A percentile compares a stretch with the other conserved stretches of the same genome.
Evolutionary conservation across 1,139 yeast genomes (phyloP).

Genomic region (Martiniozyma asiatica): DNA sequence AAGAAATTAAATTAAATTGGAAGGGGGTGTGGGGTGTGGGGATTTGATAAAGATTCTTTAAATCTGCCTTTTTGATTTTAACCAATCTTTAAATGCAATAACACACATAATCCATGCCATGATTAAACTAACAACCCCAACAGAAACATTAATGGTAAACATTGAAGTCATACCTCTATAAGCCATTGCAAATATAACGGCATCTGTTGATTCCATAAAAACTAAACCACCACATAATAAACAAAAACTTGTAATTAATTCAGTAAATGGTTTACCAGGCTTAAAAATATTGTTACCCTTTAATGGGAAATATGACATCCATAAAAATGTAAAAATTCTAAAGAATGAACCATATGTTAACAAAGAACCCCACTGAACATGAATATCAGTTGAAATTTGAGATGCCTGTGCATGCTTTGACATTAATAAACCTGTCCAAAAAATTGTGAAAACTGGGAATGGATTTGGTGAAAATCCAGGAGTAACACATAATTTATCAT

Average conservation of each 20-base stretch:
- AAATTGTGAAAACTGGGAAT: slow-evolving; percentile 83
- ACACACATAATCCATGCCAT: slow-evolving; percentile 85
- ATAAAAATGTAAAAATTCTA: slow-evolving; percentile 55
- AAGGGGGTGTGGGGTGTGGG: too few relatives aligned
- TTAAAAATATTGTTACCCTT: slow-evolving; percentile 13
- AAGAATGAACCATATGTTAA: slow-evolving; percentile 68
- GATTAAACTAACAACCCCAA: slow-evolving; percentile 66
- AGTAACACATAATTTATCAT: slow-evolving; percentile 27
- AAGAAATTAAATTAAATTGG: too few relatives aligned
- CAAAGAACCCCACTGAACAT: slow-evolving; percentile 84
- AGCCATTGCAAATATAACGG: slow-evolving; percentile 70
- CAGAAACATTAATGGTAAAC: slow-evolving; percentile 80
- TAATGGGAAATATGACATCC: slow-evolving; percentile 43
- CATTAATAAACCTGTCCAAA: slow-evolving; percentile 97
- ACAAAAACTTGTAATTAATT: slow-evolving; percentile 64
- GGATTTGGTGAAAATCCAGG: slow-evolving; percentile 85
- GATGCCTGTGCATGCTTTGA: slow-evolving; percentile 88
- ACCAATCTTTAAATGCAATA: slow-evolving; percentile 50
- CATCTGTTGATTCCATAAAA: slow-evolving; percentile 86
- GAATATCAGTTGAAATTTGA: slow-evolving; percentile 61
- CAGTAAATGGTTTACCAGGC: slow-evolving; percentile 74
- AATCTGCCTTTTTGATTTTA: slow-evolving; percentile 23
- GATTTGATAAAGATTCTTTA: too few relatives aligned
- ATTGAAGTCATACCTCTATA: slow-evolving; percentile 78
- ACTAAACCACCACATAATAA: slow-evolving; percentile 80